Evolutionary conservation across 306 rosid genomes (phyloP).

Genomic region (Echinosophora koreensis): DNA sequence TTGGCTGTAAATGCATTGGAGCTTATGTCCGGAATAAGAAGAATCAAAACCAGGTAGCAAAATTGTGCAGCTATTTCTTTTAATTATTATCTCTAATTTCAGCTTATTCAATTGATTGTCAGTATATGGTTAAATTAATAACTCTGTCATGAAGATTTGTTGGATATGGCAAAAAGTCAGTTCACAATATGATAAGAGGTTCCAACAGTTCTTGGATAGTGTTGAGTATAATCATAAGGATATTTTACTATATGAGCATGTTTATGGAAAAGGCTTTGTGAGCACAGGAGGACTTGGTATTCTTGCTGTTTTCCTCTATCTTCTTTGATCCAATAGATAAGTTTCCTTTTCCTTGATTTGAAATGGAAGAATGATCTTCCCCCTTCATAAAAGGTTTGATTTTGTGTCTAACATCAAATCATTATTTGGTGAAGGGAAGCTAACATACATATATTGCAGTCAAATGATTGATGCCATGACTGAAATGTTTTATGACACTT

Average conservation of each 20-base stretch:
- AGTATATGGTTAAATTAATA: constrained; percentile 13
- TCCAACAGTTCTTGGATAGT: constrained; percentile 69
- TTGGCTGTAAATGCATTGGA: constrained; percentile 93
- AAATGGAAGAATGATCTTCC: constrained; percentile 6
- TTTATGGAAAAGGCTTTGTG: constrained; percentile 75
- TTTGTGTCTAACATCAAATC: constrained; percentile 28
- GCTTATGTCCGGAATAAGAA: constrained; percentile 92
- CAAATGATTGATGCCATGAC: not conserved
- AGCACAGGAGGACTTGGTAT: constrained; percentile 86
- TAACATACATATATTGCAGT: not conserved
- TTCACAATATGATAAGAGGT: constrained; percentile 65
- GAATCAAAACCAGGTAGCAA: constrained; percentile 93
- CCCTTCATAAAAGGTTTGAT: no score
- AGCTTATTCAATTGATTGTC: constrained; percentile 15
- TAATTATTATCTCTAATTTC: not conserved
- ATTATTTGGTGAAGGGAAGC: not conserved
- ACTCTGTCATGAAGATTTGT: constrained; percentile 70
- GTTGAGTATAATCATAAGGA: constrained; percentile 67
- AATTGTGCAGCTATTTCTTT: constrained; percentile 9
- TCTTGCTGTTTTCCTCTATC: not conserved
- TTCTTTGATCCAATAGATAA: not conserved
- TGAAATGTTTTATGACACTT: not conserved
- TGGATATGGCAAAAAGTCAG: constrained; percentile 77
- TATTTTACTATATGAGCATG: constrained; percentile 62
- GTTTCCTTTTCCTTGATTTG: not conserved